phyloP scores from a whole-genome alignment of 805 yeast species.

The Debaryomyces tyrocola region DNA sequence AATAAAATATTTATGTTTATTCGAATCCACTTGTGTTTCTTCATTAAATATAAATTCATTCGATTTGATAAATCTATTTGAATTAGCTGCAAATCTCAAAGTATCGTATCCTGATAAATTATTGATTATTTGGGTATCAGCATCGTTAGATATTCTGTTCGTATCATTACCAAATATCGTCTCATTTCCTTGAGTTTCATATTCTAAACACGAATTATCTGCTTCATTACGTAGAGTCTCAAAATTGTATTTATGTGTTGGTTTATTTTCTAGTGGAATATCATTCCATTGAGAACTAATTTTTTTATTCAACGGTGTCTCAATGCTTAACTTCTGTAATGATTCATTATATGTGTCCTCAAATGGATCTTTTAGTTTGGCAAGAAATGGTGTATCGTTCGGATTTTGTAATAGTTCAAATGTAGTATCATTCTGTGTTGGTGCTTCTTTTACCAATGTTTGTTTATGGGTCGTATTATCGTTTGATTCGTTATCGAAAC shows the following conservation, averaged over 20 bases:
- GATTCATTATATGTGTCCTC: slow-evolving; percentile 4
- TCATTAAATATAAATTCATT: background rate
- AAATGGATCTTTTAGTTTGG: slow-evolving; percentile 9
- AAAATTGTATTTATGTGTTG: background rate
- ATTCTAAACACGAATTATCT: background rate
- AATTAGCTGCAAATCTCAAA: background rate
- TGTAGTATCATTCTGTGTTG: slow-evolving; percentile 3
- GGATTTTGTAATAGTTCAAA: slow-evolving; percentile 4
- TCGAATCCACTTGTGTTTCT: background rate
- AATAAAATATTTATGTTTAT: background rate
- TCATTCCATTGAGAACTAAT: background rate
- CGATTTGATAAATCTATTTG: background rate
- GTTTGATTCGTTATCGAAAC: background rate
- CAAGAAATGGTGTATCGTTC: slow-evolving; percentile 9
- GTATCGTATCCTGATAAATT: background rate
- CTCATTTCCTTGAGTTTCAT: background rate
- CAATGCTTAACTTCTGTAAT: slow-evolving; percentile 7
- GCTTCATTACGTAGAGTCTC: background rate
- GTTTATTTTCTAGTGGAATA: background rate
- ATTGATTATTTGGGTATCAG: background rate
- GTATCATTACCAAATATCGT: background rate
- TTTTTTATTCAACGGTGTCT: background rate
- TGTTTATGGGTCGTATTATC: background rate
- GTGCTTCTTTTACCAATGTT: background rate
- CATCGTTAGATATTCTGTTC: background rate